Evolutionary conservation across 2,329 filamentous ascomycete species (phyloP).

Genomic region (Gaeumannomyces tritici): DNA sequence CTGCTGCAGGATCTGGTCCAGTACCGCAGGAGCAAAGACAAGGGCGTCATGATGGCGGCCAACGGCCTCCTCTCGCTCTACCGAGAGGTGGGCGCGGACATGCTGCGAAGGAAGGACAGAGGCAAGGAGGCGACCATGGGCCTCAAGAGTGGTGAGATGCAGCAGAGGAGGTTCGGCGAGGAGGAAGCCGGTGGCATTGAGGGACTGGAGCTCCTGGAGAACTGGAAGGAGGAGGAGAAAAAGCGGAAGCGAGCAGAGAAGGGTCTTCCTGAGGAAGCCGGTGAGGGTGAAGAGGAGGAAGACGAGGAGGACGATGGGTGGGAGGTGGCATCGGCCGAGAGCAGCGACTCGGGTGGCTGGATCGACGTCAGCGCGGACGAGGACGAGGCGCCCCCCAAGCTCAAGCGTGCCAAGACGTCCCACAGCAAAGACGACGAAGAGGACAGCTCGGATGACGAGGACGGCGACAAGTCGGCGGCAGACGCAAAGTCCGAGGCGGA

Average conservation of each 20-base stretch:
- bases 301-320: conserved; percentile 53
- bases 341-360: conserved; percentile 76
- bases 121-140: conserved; percentile 86
- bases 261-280: conserved; percentile 54
- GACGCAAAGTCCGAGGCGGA: conserved; percentile 31
- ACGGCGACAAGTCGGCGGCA: conserved; percentile 30
- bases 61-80: conserved; percentile 86
- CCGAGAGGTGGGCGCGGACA: conserved; percentile 79
- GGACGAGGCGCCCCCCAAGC: conserved; percentile 59
- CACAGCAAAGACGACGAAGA: conserved; percentile 9
- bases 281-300: conserved; percentile 47
- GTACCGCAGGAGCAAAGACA: conserved; percentile 96
- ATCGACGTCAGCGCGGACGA: conserved; percentile 84
- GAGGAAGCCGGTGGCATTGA: conserved; percentile 75
- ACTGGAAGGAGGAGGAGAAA: conserved; percentile 88
- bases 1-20: conserved; percentile 92
- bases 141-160: conserved; percentile 61
- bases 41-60: conserved; percentile 97
- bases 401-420: conserved; percentile 34
- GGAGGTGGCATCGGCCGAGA: conserved; percentile 52
- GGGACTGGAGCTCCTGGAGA: conserved; percentile 80
- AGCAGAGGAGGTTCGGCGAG: conserved; percentile 74
- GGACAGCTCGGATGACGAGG: conserved; percentile 19
- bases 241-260: conserved; percentile 61
- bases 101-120: conserved; percentile 81